These are phyloP conservation scores for Polygonum maritimum DNA, from an alignment of 148 eudicot species.

Conservation along the genomic window DNA sequence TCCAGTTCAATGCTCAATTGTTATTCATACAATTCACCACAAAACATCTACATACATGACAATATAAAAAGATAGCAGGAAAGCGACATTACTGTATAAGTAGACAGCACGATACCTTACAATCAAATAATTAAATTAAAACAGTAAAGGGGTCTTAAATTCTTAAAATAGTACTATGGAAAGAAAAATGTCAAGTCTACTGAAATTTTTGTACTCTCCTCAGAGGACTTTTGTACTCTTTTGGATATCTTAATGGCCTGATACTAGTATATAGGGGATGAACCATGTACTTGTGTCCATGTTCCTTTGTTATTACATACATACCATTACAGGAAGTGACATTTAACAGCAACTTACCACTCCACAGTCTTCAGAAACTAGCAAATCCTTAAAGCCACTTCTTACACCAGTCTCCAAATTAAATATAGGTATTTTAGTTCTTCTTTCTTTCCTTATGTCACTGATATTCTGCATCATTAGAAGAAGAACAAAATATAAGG, in stretches of 20 bases:
- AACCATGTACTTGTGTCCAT: background rate
- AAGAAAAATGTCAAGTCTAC: background rate
- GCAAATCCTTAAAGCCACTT: constrained; percentile 72
- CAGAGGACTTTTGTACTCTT: background rate
- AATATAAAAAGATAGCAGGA: background rate
- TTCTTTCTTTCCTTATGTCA: constrained; percentile 60
- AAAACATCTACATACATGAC: background rate
- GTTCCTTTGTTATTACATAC: background rate
- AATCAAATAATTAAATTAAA: background rate
- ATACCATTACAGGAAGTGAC: background rate
- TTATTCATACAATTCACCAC: background rate
- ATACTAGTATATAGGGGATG: background rate
- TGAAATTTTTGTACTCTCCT: background rate
- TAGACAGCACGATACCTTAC: background rate
- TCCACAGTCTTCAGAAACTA: constrained; percentile 97
- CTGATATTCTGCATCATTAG: constrained; percentile 61
- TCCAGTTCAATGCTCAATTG: background rate
- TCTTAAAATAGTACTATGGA: background rate
- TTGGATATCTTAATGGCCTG: background rate
- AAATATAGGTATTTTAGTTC: constrained; percentile 74
- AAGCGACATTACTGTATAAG: background rate
- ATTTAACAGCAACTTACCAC: constrained; percentile 45
- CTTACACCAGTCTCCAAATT: constrained; percentile 84
- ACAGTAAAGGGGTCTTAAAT: background rate
- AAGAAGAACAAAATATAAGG: background rate